A percentile compares a stretch with the other conserved stretches of the same genome.
Evolutionary conservation across 306 rosid species (phyloP).

Genomic region (Gillenia trifoliata): DNA sequence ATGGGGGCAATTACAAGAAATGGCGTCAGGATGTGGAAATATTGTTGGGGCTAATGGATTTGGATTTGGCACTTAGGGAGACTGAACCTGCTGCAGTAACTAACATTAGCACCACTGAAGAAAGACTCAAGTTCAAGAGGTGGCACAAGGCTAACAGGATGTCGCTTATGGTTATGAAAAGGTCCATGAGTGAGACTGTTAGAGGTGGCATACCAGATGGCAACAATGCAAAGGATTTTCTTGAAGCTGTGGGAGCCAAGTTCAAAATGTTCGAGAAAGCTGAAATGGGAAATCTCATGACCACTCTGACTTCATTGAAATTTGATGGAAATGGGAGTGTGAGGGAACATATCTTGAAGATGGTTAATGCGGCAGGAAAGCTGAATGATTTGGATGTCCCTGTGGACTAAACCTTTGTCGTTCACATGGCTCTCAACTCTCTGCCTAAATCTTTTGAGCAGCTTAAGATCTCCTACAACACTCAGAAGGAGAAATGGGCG

Average conservation of each 20-base stretch:
- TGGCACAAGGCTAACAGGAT: background rate
- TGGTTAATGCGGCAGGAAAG: background rate
- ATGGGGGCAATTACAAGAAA: no score
- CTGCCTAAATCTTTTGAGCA: no score
- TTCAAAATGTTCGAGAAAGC: background rate
- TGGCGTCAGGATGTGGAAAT: no score
- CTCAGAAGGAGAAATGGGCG: no score
- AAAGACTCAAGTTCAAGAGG: no score
- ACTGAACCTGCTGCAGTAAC: no score
- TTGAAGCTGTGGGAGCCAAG: background rate
- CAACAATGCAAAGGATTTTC: background rate
- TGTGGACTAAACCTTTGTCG: no score
- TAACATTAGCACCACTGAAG: no score
- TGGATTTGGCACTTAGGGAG: no score
- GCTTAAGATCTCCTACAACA: no score
- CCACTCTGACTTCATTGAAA: background rate
- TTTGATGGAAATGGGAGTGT: background rate
- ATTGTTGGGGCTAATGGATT: no score
- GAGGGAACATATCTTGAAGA: no score
- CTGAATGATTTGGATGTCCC: background rate
- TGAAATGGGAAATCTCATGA: background rate
- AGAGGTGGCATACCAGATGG: background rate
- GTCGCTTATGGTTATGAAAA: background rate
- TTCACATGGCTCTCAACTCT: background rate
- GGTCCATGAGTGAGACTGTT: background rate